phyloP scores from a whole-genome alignment of 345 rosid species.

The Eutrema japonicum region DNA sequence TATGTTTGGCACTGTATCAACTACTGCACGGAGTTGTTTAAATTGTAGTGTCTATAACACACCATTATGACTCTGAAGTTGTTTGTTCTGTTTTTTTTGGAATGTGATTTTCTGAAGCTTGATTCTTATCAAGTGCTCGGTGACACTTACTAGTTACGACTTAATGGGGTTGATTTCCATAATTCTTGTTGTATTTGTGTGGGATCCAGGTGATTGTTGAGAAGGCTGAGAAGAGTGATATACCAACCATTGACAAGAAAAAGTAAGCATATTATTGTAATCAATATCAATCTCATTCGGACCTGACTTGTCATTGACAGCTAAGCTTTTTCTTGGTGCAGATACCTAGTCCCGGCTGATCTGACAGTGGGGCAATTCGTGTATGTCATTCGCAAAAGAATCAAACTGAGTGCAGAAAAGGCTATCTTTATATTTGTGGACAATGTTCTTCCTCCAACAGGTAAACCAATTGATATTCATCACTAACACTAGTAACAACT shows the following conservation, averaged over 20 bases:
- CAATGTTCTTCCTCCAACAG: slow-evolving; percentile 82
- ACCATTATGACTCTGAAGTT: background rate
- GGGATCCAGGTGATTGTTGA: slow-evolving; percentile 78
- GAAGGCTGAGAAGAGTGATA: slow-evolving; percentile 81
- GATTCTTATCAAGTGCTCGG: background rate
- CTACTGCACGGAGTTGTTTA: background rate
- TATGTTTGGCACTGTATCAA: background rate
- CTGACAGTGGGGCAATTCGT: slow-evolving; percentile 89
- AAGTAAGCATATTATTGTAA: slow-evolving; percentile 54
- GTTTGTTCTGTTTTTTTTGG: background rate
- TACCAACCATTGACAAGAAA: slow-evolving; percentile 82
- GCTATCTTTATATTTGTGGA: slow-evolving; percentile 87
- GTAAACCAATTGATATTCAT: slow-evolving; percentile 38
- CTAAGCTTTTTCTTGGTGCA: slow-evolving; percentile 35
- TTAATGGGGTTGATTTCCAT: background rate
- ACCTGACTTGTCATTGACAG: slow-evolving; percentile 19
- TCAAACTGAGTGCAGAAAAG: slow-evolving; percentile 81
- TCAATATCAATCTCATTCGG: background rate
- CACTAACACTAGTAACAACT: no score
- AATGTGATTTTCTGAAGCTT: background rate
- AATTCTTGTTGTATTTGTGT: background rate
- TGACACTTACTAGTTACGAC: background rate
- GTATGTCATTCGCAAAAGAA: slow-evolving; percentile 85
- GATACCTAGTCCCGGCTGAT: slow-evolving; percentile 88
- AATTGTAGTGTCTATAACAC: background rate